Base-by-base conservation (phyloP, 352 stramenopile genomes). In the Globisporangium iwayamae region DNA sequence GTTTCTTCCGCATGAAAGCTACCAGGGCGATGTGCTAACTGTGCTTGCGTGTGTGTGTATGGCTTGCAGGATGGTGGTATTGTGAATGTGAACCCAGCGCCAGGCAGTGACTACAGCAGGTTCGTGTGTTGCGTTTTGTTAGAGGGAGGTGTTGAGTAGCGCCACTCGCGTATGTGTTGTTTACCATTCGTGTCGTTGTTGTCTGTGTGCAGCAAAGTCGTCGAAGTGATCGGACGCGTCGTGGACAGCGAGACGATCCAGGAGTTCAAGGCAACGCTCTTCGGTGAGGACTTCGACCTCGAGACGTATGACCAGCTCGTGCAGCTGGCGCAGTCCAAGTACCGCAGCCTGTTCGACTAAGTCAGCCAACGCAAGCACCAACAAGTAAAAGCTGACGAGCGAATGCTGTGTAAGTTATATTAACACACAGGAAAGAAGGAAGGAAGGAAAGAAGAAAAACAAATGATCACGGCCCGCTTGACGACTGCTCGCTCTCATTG, bases 261-360 rank as follows among this genome's bases (percentile, higher is more conserved):
- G 62, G 85, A 95, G 70, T 93, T 93, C 72, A 95, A 95, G 73
- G 84, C 75, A 38, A 94, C 85, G 67, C 81, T 87, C 56, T 95
- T 92, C 53, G 82, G 83, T 16, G 87, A 94, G 59, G 78, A 85
- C 67, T 88, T 92, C 56, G 87, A 94, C 48, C 67, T 95, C 52
- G 81, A 85, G 55, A 90, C 77, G 56, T 95, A 95, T 70, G 78
- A 95, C 62, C 85, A 94, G 69, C 77, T 94, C 55, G 81, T 95
- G 59, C 65, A 89, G 65, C 68, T 94, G 30, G 74, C 83, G 39
- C 81, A 92, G 63, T 69, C 64, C 69, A 94, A 95, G 67, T 90
- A 82, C 68, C 79, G 79, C 38, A 46, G 69, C 11, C 62, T 95
- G 51, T 95, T 95, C 70, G 73, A 81, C 54, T 93, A 89, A 72